These are phyloP conservation scores for Diospyros kaki DNA, from an alignment of 148 eudicot genomes.

Conservation along the genomic window DNA sequence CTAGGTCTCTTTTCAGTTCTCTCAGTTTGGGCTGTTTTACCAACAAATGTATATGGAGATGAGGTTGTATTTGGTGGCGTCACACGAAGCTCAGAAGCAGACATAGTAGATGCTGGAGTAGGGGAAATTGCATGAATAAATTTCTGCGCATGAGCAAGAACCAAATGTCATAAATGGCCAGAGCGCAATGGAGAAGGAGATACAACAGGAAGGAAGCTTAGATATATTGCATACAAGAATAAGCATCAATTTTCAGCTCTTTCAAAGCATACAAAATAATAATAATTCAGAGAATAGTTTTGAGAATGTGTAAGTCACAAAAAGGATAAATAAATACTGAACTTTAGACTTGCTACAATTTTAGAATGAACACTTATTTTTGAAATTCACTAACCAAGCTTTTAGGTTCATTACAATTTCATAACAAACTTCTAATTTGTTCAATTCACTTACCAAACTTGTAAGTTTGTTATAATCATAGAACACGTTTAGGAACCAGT, in stretches of 20 bases:
- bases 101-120: conserved; percentile 84
- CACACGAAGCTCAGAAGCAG: conserved; percentile 51
- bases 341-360: too few relatives aligned
- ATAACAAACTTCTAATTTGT: too few relatives aligned
- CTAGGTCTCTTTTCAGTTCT: conserved; percentile 52
- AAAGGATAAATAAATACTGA: neutral
- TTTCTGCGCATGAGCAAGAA: conserved; percentile 50
- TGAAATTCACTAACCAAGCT: too few relatives aligned
- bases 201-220: neutral
- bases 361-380: too few relatives aligned
- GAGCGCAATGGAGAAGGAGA: conserved; percentile 1
- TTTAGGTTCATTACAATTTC: too few relatives aligned
- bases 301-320: neutral
- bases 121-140: conserved; percentile 97
- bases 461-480: too few relatives aligned
- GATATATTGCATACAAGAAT: neutral
- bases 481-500: too few relatives aligned
- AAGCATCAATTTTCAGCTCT: neutral
- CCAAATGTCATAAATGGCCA: conserved; percentile 16
- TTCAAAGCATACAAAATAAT: neutral
- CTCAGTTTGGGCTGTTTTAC: conserved; percentile 26
- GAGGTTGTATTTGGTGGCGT: conserved; percentile 75
- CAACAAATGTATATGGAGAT: conserved; percentile 48
- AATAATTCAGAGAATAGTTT: neutral
- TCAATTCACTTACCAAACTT: too few relatives aligned